These are phyloP conservation scores for Mucor sp. DNA, from an alignment of 371 early-diverging fungal genomes.

Conservation along the genomic window DNA sequence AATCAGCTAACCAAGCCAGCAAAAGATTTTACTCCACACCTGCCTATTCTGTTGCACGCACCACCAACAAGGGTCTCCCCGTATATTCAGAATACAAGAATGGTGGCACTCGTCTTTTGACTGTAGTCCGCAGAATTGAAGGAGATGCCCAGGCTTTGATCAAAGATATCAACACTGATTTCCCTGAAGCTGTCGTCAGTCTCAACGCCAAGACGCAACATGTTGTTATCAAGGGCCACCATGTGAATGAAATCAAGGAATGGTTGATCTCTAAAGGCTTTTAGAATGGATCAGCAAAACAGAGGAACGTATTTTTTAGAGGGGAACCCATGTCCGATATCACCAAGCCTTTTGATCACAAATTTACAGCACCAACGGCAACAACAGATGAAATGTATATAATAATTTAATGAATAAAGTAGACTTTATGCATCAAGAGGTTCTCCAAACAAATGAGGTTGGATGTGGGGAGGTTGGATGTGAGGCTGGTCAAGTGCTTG, in stretches of 20 bases:
- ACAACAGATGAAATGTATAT: not conserved
- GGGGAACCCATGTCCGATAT: not conserved
- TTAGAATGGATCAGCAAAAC: slow-evolving; percentile 21
- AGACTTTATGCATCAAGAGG: not conserved
- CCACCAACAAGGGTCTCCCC: slow-evolving; percentile 63
- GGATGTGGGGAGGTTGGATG: no score
- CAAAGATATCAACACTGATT: slow-evolving; percentile 39
- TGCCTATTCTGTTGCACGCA: slow-evolving; percentile 61
- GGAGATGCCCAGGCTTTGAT: slow-evolving; percentile 65
- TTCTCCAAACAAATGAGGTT: no score
- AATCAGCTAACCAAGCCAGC: slow-evolving; percentile 12
- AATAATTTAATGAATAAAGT: slow-evolving; percentile 1
- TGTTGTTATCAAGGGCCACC: slow-evolving; percentile 60
- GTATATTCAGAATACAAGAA: slow-evolving; percentile 77
- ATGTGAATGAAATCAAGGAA: slow-evolving; percentile 51
- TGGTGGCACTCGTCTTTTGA: slow-evolving; percentile 65
- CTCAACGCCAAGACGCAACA: slow-evolving; percentile 48
- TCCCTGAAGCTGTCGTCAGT: slow-evolving; percentile 36
- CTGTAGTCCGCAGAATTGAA: slow-evolving; percentile 73
- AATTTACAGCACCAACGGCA: no score
- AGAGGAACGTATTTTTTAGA: not conserved
- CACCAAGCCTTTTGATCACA: not conserved
- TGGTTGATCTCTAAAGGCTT: slow-evolving; percentile 68
- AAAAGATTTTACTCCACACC: slow-evolving; percentile 36
- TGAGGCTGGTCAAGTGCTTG: no score